Conservation (phyloP, 129 eudicot species). For the Rutidosis leptorrhynchoides region DNA sequence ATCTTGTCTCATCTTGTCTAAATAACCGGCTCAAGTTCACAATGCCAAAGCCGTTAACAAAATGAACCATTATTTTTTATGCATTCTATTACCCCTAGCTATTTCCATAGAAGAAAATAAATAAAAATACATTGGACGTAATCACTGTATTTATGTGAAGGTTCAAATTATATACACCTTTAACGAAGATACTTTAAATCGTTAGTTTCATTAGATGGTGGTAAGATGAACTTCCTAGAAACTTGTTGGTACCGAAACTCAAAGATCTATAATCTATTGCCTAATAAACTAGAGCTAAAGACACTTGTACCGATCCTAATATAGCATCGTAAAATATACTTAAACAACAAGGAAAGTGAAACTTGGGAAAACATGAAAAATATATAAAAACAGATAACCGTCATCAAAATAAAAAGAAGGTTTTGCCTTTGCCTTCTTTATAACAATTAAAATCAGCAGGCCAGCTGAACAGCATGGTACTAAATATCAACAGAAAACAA, state of each 20-base stretch:
- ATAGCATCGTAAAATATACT: slow-evolving; percentile 10
- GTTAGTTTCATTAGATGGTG: neutral
- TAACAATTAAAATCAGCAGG: slow-evolving; percentile 17
- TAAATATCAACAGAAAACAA: slow-evolving; percentile 27
- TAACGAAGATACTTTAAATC: neutral
- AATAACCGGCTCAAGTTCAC: neutral
- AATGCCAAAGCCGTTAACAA: neutral
- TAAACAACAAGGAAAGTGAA: neutral
- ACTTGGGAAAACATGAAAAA: slow-evolving; percentile 5
- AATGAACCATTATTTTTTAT: neutral
- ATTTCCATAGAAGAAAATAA: neutral
- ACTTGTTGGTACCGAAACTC: neutral
- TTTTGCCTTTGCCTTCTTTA: slow-evolving; percentile 27
- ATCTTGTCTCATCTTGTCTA: no score
- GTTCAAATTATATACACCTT: neutral
- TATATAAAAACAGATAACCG: slow-evolving; percentile 17
- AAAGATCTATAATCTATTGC: neutral
- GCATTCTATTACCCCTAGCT: neutral
- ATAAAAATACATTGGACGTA: neutral
- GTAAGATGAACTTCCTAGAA: neutral
- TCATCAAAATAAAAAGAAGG: slow-evolving; percentile 15
- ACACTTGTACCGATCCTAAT: neutral
- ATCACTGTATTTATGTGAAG: no score
- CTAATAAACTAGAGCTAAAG: slow-evolving; percentile 8
- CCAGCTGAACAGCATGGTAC: slow-evolving; percentile 1